Conservation (phyloP, 2,329 filamentous ascomycete species). For the Colletotrichum sp. region DNA sequence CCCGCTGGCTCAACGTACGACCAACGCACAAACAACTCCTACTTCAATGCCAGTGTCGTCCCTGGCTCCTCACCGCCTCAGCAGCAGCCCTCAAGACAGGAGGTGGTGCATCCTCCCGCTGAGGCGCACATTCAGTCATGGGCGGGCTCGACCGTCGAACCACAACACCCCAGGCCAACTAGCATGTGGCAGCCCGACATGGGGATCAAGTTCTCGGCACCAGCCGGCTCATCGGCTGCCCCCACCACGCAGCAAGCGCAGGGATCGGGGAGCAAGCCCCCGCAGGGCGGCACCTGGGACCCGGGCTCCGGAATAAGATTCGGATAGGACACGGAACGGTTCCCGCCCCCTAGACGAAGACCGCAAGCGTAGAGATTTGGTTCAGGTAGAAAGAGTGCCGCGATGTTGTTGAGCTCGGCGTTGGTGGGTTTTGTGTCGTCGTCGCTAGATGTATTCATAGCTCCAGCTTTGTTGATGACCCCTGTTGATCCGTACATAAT, state of each 20-base stretch:
- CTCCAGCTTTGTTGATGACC: neutral
- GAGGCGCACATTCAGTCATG: slow-evolving; percentile 66
- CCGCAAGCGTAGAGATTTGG: neutral
- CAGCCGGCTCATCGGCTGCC: slow-evolving; percentile 29
- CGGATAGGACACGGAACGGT: slow-evolving; percentile 34
- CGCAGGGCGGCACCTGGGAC: slow-evolving; percentile 59
- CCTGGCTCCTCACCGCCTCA: slow-evolving; percentile 13
- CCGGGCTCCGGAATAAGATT: slow-evolving; percentile 63
- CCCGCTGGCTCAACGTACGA: slow-evolving; percentile 21
- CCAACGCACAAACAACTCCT: slow-evolving; percentile 14
- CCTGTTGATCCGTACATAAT: neutral
- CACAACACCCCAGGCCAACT: slow-evolving; percentile 59
- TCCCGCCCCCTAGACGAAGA: neutral
- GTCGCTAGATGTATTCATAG: slow-evolving; percentile 8
- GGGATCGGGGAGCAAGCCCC: slow-evolving; percentile 14
- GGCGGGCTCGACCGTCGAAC: slow-evolving; percentile 55
- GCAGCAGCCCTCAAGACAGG: slow-evolving; percentile 23
- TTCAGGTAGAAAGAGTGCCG: neutral
- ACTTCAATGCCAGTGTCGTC: slow-evolving; percentile 19
- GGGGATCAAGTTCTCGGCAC: slow-evolving; percentile 76
- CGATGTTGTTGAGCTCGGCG: neutral
- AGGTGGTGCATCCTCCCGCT: slow-evolving; percentile 31
- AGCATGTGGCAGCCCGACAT: slow-evolving; percentile 79
- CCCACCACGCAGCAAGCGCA: slow-evolving; percentile 26
- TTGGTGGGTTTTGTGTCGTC: slow-evolving; percentile 1